These are phyloP conservation scores for Curvularia verruculosa DNA, from an alignment of 2,329 filamentous ascomycete species.

Conservation along the genomic window DNA sequence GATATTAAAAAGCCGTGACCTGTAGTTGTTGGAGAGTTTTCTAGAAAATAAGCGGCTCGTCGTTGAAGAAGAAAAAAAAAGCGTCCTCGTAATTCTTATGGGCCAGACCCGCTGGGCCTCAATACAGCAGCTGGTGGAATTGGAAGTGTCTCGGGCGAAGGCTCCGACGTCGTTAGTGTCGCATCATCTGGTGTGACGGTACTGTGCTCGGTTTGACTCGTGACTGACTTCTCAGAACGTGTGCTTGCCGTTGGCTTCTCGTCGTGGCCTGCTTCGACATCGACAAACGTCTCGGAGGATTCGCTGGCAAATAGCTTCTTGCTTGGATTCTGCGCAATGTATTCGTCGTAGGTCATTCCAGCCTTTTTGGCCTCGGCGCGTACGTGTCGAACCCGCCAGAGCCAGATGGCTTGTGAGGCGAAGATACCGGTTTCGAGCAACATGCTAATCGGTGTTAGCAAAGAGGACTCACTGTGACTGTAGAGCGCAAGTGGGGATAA, in stretches of 20 bases:
- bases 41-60: background rate
- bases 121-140: conserved; percentile 1
- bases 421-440: conserved; percentile 67
- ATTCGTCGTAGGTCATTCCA: conserved; percentile 63
- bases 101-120: conserved; percentile 2
- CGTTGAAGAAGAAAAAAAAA: background rate
- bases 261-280: conserved; percentile 32
- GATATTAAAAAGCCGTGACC: background rate
- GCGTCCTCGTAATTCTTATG: background rate
- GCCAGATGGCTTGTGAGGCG: conserved; percentile 64
- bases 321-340: conserved; percentile 41
- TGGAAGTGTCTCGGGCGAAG: background rate
- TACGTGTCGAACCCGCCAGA: conserved; percentile 60
- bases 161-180: background rate
- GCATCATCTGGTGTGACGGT: background rate
- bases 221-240: background rate
- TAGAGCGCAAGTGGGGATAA: conserved; percentile 24
- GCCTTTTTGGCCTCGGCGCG: conserved; percentile 59
- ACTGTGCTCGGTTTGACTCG: background rate
- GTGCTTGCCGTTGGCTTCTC: background rate
- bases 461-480: background rate
- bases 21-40: no score
- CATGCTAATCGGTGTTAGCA: conserved; percentile 49
- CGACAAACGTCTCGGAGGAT: conserved; percentile 34
- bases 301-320: conserved; percentile 32